Evolutionary conservation across 352 stramenopile genomes (phyloP), one percentile per base, ranked within the genome.

Genomic region (Phytopythium aichiense): DNA sequence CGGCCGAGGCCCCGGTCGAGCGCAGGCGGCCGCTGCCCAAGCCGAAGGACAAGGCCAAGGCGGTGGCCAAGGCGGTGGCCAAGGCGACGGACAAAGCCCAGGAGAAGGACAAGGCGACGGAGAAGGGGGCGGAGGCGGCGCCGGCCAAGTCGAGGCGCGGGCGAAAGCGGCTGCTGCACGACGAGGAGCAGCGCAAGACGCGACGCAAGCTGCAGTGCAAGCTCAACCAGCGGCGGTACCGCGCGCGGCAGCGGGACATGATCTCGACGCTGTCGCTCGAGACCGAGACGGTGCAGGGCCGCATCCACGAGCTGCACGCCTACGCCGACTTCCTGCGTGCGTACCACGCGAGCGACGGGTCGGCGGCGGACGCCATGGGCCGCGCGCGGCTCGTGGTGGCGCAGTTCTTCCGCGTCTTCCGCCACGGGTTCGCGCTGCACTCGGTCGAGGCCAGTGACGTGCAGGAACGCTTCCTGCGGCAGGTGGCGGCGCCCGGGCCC

Each of bases 121-220:
- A 2, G 5, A 4, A 31, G 45, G 2, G 0, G 22, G 18, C 43
- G 43, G 43, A 25, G 43, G 35, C 31, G 37, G 33, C 61, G 49
- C 13, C 37, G 12, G 18, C 49, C 35, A 9, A 60, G n/a, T 60
- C 46, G 30, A 61, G 72, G 15, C 77, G 81, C 22, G 81, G 81
- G 2, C 73, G 81, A 1, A 71, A 73, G 15, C 77, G 69, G 20
- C 61, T 91, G 20, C 69, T 91, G 33, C 75, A 91, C 64, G 69
- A 91, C 56, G 81, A 88, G 37, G 81, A 73, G 43, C 73, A 88
- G 55, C 79, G 79, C 35, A 86, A 83, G 52, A 67, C 73, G 5
- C 64, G 81, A 23, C 81, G 81, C 35, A 91, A 91, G 60, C 76
- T 73, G 61, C 81, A 91, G 63, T 91, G 81, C 66, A 88, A 87